Conservation (phyloP, 2,329 filamentous ascomycete species). For the Coleophoma crateriformis region DNA sequence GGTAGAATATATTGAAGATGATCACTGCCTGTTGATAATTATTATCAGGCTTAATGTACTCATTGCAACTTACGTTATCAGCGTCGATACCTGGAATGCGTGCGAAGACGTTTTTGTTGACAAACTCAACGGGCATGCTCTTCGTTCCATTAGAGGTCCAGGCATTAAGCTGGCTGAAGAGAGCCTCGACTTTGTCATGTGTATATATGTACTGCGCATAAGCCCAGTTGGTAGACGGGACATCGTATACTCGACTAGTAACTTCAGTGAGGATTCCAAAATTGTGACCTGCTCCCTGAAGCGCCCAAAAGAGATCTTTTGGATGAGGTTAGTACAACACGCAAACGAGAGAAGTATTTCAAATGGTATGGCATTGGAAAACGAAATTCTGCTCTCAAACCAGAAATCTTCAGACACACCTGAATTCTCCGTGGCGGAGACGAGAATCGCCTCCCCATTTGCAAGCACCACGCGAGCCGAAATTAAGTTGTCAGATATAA, state of each 20-base stretch:
- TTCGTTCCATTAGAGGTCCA: background rate
- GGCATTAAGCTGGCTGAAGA: slow-evolving; percentile 24
- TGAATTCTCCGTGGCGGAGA: slow-evolving; percentile 28
- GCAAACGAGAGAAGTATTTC: too few relatives aligned
- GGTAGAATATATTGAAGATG: too few relatives aligned
- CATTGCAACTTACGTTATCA: slow-evolving; percentile 8
- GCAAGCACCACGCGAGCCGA: slow-evolving; percentile 35
- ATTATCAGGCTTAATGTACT: too few relatives aligned
- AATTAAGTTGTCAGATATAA: slow-evolving; percentile 37
- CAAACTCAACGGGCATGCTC: slow-evolving; percentile 26
- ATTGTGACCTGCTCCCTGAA: slow-evolving; percentile 22
- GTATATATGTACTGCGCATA: slow-evolving; percentile 17
- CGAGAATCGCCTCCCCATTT: slow-evolving; percentile 38
- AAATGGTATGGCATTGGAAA: too few relatives aligned
- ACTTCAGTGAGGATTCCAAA: slow-evolving; percentile 38
- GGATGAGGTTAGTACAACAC: too few relatives aligned
- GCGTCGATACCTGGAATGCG: slow-evolving; percentile 33
- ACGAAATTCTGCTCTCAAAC: too few relatives aligned
- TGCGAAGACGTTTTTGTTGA: slow-evolving; percentile 42
- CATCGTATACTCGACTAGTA: slow-evolving; percentile 19
- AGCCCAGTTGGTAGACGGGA: background rate
- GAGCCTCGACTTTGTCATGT: slow-evolving; percentile 18
- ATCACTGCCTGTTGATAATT: too few relatives aligned
- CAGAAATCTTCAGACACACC: too few relatives aligned
- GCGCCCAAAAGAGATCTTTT: slow-evolving; percentile 39